Evolutionary conservation across 2,329 filamentous ascomycete genomes (phyloP), one percentile per base, ranked within the genome.

Genomic region (Hypoxylon sp.): DNA sequence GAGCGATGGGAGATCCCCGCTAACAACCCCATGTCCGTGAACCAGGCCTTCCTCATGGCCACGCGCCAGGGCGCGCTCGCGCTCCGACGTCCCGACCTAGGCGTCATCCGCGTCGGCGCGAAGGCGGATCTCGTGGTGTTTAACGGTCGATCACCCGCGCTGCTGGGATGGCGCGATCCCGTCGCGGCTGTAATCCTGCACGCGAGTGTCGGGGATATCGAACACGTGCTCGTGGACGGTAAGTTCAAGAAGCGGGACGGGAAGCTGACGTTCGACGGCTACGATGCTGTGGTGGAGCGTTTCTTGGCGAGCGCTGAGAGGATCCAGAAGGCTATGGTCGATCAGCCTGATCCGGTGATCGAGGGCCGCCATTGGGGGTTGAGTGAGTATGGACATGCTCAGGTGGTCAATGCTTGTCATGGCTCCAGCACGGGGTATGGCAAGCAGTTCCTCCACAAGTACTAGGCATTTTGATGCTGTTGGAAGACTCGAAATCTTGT

Each of bases 161-260:
- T 89, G 72, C 77, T 88, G 0, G 87, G 87, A 2, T 88, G 86
- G 85, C 77, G 69, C 5, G 86, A 89, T 62, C 85, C 86, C 0
- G 80, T 89, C 3, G 86, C 86, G 0, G 87, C 87, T 0, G 78
- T 89, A 0, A 83, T 89, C 26, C 76, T 89, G 37, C 87, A 89
- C 64, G 82, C 85, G 0, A 84, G 81, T 58, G 81, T 86, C 3
- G 85, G 83, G 0, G 86, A 89, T 63, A 78, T 89, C 24, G 74
- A 82, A 59, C 79, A 84, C 55, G 86, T 88, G 0, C 64, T 86
- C 9, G 82, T 88, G 0, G 81, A 83, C 56, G 86, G 86, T 0
- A 73, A 79, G 60, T 87, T 84, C 52, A 74, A 77, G 50, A 89
- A 88, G 78, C 75, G 79, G 5, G 79, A 84, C 13, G 78, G 83